These are phyloP conservation scores for Epichloe sp. DNA, from an alignment of 2,329 filamentous ascomycete species.

Conservation along the genomic window DNA sequence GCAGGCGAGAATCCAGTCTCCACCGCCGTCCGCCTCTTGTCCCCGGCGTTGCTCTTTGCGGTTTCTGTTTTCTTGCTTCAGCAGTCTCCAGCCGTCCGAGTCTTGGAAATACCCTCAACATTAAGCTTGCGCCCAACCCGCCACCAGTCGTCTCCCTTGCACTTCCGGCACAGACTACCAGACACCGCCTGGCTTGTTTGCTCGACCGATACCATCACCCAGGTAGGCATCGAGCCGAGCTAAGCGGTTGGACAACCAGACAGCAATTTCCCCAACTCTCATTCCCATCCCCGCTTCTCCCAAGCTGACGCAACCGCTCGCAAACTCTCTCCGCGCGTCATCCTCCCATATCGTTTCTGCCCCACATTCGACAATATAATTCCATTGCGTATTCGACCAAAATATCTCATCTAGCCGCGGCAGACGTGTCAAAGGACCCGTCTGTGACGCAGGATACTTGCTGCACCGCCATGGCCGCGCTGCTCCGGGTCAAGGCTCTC, in stretches of 20 bases:
- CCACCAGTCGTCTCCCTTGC: not conserved
- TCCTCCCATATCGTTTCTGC: conserved; percentile 1
- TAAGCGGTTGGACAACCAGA: not conserved
- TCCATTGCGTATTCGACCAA: not conserved
- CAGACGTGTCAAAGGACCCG: conserved; percentile 7
- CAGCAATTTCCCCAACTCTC: not conserved
- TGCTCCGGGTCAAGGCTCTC: conserved; percentile 90
- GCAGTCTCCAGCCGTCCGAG: not conserved
- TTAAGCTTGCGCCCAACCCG: not conserved
- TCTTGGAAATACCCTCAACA: not conserved
- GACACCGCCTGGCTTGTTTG: not conserved
- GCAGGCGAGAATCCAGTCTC: too few relatives aligned
- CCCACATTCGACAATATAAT: not conserved
- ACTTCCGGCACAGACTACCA: not conserved
- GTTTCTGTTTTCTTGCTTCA: not conserved
- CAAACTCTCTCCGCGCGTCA: not conserved
- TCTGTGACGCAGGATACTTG: conserved; percentile 4
- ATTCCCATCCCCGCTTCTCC: conserved; percentile 7
- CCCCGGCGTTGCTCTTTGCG: not conserved
- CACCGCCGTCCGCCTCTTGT: not conserved
- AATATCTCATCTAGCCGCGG: conserved; percentile 4
- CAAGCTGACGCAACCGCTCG: conserved; percentile 7
- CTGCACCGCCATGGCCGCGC: conserved; percentile 49
- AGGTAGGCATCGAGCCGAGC: not conserved
- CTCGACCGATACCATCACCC: not conserved